These are phyloP conservation scores for Wickerhamiella spandovensis DNA, from an alignment of 805 yeast species.

Conservation along the genomic window DNA sequence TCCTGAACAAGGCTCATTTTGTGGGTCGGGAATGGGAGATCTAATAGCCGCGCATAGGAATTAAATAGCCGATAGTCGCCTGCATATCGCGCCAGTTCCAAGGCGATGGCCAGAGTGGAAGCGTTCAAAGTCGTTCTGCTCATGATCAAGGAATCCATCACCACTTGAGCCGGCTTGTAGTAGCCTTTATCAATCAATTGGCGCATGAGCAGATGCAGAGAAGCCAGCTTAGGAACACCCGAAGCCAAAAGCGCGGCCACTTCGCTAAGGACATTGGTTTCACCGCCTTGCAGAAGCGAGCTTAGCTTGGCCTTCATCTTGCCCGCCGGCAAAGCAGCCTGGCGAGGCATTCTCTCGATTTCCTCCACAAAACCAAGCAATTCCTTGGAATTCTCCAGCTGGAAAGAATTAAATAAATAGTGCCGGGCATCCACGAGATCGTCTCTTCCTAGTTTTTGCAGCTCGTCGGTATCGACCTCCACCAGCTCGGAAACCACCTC, in stretches of 20 bases:
- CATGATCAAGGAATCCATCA: conserved; percentile 19
- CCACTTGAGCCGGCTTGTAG: conserved; percentile 16
- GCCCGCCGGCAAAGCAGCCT: background rate
- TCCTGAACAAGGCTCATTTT: background rate
- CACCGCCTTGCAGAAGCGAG: background rate
- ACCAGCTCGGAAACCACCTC: background rate
- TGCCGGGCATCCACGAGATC: background rate
- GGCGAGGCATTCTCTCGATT: background rate
- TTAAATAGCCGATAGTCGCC: conserved; percentile 5
- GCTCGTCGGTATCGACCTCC: background rate
- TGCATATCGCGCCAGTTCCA: conserved; percentile 8
- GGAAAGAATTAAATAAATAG: conserved; percentile 1
- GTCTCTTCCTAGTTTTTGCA: background rate
- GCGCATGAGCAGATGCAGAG: conserved; percentile 17
- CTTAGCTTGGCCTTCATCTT: background rate
- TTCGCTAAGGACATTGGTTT: conserved; percentile 10
- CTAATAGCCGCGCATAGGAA: conserved; percentile 1
- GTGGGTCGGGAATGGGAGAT: background rate
- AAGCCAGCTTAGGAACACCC: conserved; percentile 16
- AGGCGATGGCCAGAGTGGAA: conserved; percentile 9
- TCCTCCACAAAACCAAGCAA: background rate
- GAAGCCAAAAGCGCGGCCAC: conserved; percentile 15
- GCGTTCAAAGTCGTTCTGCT: conserved; percentile 10
- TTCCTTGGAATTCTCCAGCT: background rate
- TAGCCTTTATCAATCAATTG: conserved; percentile 14